These are phyloP conservation scores for Atkinsonella texensis DNA, from an alignment of 2,329 filamentous ascomycete genomes.

Conservation along the genomic window DNA sequence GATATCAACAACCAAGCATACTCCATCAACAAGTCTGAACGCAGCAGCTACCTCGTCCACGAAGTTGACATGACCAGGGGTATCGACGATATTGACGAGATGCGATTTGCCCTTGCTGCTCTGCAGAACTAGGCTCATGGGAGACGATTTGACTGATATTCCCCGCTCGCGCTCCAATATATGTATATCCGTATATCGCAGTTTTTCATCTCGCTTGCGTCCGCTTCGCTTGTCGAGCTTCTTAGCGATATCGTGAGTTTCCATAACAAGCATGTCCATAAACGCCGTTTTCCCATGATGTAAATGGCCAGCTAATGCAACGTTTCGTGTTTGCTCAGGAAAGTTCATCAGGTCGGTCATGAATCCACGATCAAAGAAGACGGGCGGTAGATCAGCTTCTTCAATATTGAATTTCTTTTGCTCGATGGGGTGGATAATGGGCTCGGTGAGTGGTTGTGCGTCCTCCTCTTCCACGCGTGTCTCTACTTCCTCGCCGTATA, in stretches of 20 bases:
- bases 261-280: constrained; percentile 94
- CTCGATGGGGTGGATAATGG: constrained; percentile 85
- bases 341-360: constrained; percentile 96
- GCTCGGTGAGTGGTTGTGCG: constrained; percentile 80
- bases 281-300: constrained; percentile 98
- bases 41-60: constrained; percentile 91
- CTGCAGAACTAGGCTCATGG: constrained; percentile 87
- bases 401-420: constrained; percentile 95
- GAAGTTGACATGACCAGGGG: constrained; percentile 95
- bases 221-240: constrained; percentile 71
- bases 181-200: constrained; percentile 91
- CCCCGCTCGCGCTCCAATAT: constrained; percentile 80
- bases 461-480: constrained; percentile 95
- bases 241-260: constrained; percentile 81
- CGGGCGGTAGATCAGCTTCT: constrained; percentile 78
- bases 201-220: constrained; percentile 72
- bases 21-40: constrained; percentile 76
- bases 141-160: constrained; percentile 81
- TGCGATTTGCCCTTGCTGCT: constrained; percentile 89
- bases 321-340: constrained; percentile 85
- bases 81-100: constrained; percentile 88
- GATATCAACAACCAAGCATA: constrained; percentile 88
- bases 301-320: constrained; percentile 82
- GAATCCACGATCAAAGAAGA: constrained; percentile 79
- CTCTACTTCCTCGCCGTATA: constrained; percentile 90